Evolutionary conservation across 495 filamentous ascomycete species (phyloP), one percentile per base, ranked within the genome.

Genomic region (Aspergillus diversus): DNA sequence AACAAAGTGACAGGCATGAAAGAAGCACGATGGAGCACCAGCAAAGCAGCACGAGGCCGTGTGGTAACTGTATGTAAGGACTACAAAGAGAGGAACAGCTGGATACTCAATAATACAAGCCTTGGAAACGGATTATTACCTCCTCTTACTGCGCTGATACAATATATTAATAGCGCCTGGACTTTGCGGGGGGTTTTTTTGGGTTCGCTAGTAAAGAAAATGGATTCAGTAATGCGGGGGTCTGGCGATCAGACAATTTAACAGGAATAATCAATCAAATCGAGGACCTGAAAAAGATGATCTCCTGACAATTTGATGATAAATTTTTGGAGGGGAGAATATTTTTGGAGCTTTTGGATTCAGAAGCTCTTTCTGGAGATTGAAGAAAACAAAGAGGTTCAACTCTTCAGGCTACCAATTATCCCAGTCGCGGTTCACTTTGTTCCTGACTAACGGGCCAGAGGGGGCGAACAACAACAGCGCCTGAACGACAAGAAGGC

Each of bases 381-480:
- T 21, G 16, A 21, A 42, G 31, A 15, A 5, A 48, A 33, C 49
- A 54, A 47, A 33, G 11, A 39, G 17, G 21, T 33, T 35, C 37
- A 27, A 17, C 47, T 49, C 50, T 54, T 61, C 48, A 61, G 59
- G 49, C 47, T 50, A 50, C 31, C 51, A 54, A 50, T 32, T 51
- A 51, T 33, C 13, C 31, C 43, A 13, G 46, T 58, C 55, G 54
- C 48, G 55, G 55, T 55, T 50, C 27, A 49, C 34, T 54, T 55
- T 27, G 67, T 69, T 66, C 67, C 67, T 69, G 67, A 62, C 63
- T 66, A 69, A 69, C 60, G 47, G 46, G 35, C 50, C 27, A 32
- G 42, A 34, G 55, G 53, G 42, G 37, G 13, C 53, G 63, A 61
- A 65, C 63, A 64, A 46, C 50, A 27, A 27, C 21, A 27, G 21